These are phyloP conservation scores for Trypanosoma lewisi DNA, from an alignment of 208 protist genomes.

Conservation along the genomic window DNA sequence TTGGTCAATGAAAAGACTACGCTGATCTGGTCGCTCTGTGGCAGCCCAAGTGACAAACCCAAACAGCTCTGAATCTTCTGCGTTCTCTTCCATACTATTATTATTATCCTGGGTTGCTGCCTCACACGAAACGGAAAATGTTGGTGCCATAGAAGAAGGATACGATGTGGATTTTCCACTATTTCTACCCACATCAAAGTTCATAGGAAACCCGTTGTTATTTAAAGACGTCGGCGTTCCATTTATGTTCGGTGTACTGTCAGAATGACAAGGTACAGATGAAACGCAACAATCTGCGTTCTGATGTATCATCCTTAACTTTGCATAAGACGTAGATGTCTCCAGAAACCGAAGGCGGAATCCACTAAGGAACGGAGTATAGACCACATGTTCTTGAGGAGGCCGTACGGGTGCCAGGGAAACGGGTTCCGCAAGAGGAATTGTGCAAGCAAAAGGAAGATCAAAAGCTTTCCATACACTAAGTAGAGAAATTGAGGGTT, in stretches of 20 bases:
- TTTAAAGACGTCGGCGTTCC: background rate
- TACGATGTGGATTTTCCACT: background rate
- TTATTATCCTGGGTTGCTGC: too few species aligned
- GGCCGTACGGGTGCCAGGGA: conserved; percentile 59
- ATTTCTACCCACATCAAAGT: background rate
- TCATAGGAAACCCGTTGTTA: background rate
- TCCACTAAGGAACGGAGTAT: conserved; percentile 79
- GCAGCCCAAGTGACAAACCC: conserved; percentile 75
- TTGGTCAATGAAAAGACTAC: conserved; percentile 70
- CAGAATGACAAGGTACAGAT: background rate
- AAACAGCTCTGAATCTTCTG: conserved; percentile 32
- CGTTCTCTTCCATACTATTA: background rate
- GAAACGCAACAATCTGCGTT: conserved; percentile 10
- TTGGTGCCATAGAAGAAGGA: background rate
- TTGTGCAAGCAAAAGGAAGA: conserved; percentile 72
- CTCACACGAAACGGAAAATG: background rate
- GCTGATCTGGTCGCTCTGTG: conserved; percentile 74
- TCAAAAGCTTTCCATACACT: conserved; percentile 77
- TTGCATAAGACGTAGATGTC: conserved; percentile 45
- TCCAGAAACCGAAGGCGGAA: conserved; percentile 79
- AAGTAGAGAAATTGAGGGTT: conserved; percentile 60
- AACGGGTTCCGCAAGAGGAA: conserved; percentile 51
- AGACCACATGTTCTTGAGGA: conserved; percentile 66
- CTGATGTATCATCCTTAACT: conserved; percentile 47
- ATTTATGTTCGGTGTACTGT: background rate